Conservation (phyloP, 768 basidiomycete genomes). For the Serendipita vermifera region DNA sequence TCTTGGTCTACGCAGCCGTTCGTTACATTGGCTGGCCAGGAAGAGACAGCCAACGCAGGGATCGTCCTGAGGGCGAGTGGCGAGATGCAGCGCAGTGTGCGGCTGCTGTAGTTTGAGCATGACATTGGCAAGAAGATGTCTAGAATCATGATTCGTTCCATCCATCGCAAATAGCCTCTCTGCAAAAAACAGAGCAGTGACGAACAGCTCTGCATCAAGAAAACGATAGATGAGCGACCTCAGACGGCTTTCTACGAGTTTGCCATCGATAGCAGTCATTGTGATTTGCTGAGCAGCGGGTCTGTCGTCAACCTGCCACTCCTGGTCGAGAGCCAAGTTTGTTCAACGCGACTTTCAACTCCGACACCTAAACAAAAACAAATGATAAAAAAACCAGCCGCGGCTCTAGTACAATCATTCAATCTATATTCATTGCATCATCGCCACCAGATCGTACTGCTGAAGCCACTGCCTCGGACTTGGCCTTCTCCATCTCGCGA, state of each 20-base stretch:
- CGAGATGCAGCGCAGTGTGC: slow-evolving; percentile 61
- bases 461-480: background rate
- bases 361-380: background rate
- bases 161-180: slow-evolving; percentile 70
- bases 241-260: slow-evolving; percentile 47
- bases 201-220: slow-evolving; percentile 65
- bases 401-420: no score
- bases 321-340: background rate
- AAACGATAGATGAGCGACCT: slow-evolving; percentile 67
- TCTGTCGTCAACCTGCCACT: background rate
- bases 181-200: slow-evolving; percentile 78
- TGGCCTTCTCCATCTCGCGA: slow-evolving; percentile 15
- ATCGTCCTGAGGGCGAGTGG: slow-evolving; percentile 91
- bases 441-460: background rate
- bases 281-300: background rate
- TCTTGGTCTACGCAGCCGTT: slow-evolving; percentile 55
- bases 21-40: slow-evolving; percentile 66
- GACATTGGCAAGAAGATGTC: slow-evolving; percentile 71
- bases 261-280: slow-evolving; percentile 12
- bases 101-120: slow-evolving; percentile 58
- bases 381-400: background rate
- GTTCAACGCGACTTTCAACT: background rate
- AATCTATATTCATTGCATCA: slow-evolving; percentile 1
- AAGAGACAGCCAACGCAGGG: slow-evolving; percentile 60
- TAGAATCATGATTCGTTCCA: slow-evolving; percentile 59